Evolutionary conservation across 164 flowering plant genomes (phyloP), one percentile per base, ranked within the genome.

Genomic region (Litsea cubeba): DNA sequence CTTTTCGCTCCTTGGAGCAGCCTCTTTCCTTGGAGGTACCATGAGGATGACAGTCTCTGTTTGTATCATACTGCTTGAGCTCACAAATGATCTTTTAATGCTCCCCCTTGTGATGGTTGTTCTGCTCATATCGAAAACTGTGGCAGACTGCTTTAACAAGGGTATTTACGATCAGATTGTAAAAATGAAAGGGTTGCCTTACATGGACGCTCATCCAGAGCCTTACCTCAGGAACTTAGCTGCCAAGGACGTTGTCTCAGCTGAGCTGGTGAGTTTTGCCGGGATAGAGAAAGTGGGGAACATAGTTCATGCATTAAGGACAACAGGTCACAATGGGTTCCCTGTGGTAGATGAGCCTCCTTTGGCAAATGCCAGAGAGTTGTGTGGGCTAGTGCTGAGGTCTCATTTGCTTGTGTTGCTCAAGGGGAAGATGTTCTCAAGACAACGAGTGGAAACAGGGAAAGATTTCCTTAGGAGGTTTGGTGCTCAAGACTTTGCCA

Each of bases 31-130:
- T 12, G 99, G 97, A 65, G 98, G 98, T 57, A 90, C 96, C 46
- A 95, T 95, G 99, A 88, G 98, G 70, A 93, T 91, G 99, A 95
- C 98, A 0, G 99, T 95, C 25, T 95, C 97, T 2, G 85, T 95
- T 1, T 95, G 99, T 76, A 89, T 95, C 74, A 95, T 95, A 63
- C 87, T 95, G 54, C 87, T 95, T 10, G 99, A 93, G 79, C 98
- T 95, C 26, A 95, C 99, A 5, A 91, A 93, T 76, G 78, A 93
- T 76, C 90, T 95, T 1, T 51, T 90, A 30, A 85, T 91, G 94
- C 97, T 95, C 28, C 99, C 99, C 2, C 46, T 89, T 66, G 85
- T 89, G 30, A 95, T 93, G 99, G 74, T 95, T 6, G 99, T 95
- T 70, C 99, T 95, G 50, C 97, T 95, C n/a, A 85, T 93, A 63